A percentile compares a stretch with the other conserved stretches of the same genome.
Conservation (phyloP, 2,329 filamentous ascomycete species). For the Zymoseptoria pseudotritici region DNA sequence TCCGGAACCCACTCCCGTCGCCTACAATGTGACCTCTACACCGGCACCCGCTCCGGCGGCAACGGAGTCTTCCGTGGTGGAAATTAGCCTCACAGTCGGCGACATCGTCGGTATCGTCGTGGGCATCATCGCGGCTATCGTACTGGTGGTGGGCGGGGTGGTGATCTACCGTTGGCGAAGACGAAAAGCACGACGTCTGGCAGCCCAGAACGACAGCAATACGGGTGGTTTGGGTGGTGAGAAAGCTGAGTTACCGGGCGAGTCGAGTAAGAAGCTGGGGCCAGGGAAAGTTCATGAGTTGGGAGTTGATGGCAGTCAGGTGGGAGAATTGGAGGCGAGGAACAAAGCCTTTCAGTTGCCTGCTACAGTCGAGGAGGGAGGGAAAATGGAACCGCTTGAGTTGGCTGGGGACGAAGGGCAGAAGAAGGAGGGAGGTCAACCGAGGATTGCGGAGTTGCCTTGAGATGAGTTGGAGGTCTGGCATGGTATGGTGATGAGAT, state of each 20-base stretch:
- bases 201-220: background rate
- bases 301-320: background rate
- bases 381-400: background rate
- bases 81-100: constrained; percentile 1
- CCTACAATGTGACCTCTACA: background rate
- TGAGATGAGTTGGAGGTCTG: background rate
- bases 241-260: background rate
- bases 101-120: constrained; percentile 5
- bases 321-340: background rate
- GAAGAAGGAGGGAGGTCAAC: background rate
- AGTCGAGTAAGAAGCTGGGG: background rate
- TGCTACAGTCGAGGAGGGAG: background rate
- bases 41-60: background rate
- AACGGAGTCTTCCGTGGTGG: background rate
- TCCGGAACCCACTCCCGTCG: constrained; percentile 2
- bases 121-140: background rate
- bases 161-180: background rate
- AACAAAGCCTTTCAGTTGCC: background rate
- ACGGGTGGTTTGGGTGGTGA: background rate
- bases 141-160: background rate
- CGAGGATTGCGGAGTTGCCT: background rate
- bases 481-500: too few relatives aligned
- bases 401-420: background rate
- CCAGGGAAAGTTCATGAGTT: background rate
- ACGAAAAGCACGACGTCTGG: background rate